Base-by-base conservation (phyloP, 2,329 filamentous ascomycete genomes). In the Rachicladosporium sp. region DNA sequence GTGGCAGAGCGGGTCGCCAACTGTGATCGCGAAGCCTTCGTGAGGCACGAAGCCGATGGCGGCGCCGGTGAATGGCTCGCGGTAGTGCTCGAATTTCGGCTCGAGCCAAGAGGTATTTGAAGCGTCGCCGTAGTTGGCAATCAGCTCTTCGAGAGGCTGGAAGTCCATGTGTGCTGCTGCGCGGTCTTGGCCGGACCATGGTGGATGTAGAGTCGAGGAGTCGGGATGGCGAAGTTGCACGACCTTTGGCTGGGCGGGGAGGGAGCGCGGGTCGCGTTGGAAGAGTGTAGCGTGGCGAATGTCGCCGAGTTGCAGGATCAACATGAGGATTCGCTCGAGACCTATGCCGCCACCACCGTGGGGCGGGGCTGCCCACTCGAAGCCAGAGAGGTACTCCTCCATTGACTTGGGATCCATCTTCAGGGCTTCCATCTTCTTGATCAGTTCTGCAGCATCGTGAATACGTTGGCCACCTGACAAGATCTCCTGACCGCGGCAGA, bases 41-140 rank as follows among this genome's bases (percentile, higher is more conserved):
- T 82, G 76, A 34, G 77, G 75, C 2, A 91, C 83, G 55, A 84
- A 95, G 8, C 86, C 83, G 29, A 94, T 72, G 4, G 87, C 87
- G 0, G 87, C 88, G 36, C 88, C 88, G 2, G 82, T 89, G 29
- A 66, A 60, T 13, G 73, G 64, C 55, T 94, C 85, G 23, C 88
- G 79, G 85, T 86, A 95, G 42, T 93, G 78, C 54, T 84, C 73
- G 59, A 88, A 94, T 5, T 86, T 78, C 5, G 87, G 82, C 58
- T 95, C 88, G 6, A 91, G 74, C 86, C 87, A 95, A 0, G 86
- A 91, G 0, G 88, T 95, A 55, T 93, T 93, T 36, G 86, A 87
- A 2, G 88, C 86, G 60, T 95, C 88, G 46, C 88, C 88, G 51
- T 95, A 95, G 61, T 95, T 95, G 55, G 86, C 86, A 58, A 95